Conservation (phyloP, 768 basidiomycete species). For the Suillus subluteus region DNA sequence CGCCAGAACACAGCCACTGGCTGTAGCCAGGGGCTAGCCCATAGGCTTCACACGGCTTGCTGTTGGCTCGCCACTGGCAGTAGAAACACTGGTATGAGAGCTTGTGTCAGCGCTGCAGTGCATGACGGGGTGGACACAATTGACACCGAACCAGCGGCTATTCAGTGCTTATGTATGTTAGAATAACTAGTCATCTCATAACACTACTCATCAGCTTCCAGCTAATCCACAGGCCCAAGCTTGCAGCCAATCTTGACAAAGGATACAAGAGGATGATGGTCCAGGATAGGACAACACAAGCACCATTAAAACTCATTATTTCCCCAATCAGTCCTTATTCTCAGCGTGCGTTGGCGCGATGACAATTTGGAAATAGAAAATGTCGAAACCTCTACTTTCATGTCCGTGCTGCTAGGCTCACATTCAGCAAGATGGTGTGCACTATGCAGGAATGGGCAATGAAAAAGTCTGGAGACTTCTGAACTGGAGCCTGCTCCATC, state of each 20-base stretch:
- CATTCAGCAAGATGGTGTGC: background rate
- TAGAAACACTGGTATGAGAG: no score
- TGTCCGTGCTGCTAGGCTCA: background rate
- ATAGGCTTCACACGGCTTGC: no score
- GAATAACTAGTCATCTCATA: no score
- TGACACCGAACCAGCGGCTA: no score
- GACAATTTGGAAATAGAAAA: background rate
- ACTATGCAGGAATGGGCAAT: background rate
- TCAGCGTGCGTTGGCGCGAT: background rate
- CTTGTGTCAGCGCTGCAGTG: no score
- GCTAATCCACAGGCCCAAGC: background rate
- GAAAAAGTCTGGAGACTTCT: background rate
- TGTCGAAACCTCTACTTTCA: background rate
- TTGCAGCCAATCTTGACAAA: slow-evolving; percentile 1
- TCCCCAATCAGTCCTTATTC: background rate
- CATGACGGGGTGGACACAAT: no score
- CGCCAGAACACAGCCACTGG: no score
- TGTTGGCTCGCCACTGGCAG: no score
- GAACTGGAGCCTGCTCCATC: background rate
- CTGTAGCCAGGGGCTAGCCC: no score
- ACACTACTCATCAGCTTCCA: background rate
- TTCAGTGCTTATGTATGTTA: no score
- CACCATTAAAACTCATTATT: background rate
- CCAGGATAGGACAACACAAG: background rate
- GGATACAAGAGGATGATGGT: background rate